These are phyloP conservation scores for Cladosporium sphaerospermum DNA, from an alignment of 2,329 filamentous ascomycete species.

Conservation along the genomic window DNA sequence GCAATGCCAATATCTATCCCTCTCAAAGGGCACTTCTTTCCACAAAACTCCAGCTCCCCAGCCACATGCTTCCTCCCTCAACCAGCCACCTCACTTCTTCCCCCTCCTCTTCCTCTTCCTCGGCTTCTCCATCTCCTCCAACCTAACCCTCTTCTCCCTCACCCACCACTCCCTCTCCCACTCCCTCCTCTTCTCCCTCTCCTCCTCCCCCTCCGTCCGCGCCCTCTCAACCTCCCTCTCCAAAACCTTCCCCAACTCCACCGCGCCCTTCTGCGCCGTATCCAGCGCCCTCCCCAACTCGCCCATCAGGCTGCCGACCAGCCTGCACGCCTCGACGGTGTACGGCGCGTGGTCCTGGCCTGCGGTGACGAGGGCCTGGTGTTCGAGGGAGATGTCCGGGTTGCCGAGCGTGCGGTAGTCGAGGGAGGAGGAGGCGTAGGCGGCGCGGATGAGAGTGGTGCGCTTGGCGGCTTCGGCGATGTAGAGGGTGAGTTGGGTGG, in stretches of 20 bases:
- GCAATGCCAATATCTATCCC: too few species aligned
- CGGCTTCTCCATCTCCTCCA: neutral
- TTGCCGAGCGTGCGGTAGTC: neutral
- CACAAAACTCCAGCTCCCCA: neutral
- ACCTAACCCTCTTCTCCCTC: neutral
- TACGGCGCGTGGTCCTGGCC: neutral
- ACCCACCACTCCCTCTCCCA: neutral
- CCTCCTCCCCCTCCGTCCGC: neutral
- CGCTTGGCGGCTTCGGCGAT: neutral
- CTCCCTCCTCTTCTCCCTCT: neutral
- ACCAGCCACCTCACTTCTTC: neutral
- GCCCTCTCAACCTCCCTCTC: neutral
- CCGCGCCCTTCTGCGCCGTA: neutral
- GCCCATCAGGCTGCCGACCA: neutral
- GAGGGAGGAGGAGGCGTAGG: neutral
- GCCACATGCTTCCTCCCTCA: neutral
- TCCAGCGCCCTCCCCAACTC: conserved; percentile 1
- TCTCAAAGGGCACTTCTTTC: too few species aligned
- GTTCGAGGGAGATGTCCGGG: neutral
- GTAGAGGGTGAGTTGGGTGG: neutral
- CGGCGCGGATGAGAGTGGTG: neutral
- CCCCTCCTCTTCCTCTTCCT: neutral
- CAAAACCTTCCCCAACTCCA: neutral
- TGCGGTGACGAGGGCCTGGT: neutral
- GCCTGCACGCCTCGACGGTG: neutral